These are phyloP conservation scores for Penicillium sumatraense DNA, from an alignment of 2,329 filamentous ascomycete genomes.

Conservation along the genomic window DNA sequence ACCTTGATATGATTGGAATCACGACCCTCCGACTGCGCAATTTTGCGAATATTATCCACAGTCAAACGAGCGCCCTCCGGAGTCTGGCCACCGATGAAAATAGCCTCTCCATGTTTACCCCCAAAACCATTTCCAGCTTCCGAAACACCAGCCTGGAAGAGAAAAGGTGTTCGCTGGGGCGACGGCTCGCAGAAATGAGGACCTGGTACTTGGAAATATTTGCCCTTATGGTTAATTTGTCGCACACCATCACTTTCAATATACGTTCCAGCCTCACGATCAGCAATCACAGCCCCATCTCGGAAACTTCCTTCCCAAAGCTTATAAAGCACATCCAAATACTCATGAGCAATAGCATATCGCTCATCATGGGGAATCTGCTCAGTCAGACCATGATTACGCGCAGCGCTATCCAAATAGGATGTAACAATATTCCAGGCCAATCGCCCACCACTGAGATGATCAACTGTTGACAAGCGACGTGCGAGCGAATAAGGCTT, in stretches of 20 bases:
- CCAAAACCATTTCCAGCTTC: constrained; percentile 47
- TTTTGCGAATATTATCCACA: constrained; percentile 42
- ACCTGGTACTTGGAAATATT: constrained; percentile 26
- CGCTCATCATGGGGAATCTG: constrained; percentile 52
- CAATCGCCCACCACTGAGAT: constrained; percentile 55
- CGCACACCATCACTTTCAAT: background rate
- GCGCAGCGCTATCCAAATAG: constrained; percentile 53
- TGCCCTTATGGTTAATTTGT: background rate
- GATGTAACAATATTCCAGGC: constrained; percentile 60
- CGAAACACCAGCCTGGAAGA: constrained; percentile 47
- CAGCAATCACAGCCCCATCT: constrained; percentile 35
- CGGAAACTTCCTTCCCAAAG: constrained; percentile 58
- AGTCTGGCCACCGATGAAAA: constrained; percentile 48
- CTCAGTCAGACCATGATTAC: constrained; percentile 44
- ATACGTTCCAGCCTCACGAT: background rate
- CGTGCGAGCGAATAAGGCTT: constrained; percentile 60
- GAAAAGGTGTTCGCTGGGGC: constrained; percentile 44
- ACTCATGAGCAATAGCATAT: constrained; percentile 52
- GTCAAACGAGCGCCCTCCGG: constrained; percentile 39
- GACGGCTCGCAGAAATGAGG: constrained; percentile 43
- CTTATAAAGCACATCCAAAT: constrained; percentile 47
- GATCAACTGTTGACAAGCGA: constrained; percentile 59
- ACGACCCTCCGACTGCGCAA: constrained; percentile 40
- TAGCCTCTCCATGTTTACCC: constrained; percentile 44
- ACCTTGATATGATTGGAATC: constrained; percentile 27